These are phyloP conservation scores for Leccinum disarticulatum DNA, from an alignment of 768 basidiomycete genomes.

Conservation along the genomic window DNA sequence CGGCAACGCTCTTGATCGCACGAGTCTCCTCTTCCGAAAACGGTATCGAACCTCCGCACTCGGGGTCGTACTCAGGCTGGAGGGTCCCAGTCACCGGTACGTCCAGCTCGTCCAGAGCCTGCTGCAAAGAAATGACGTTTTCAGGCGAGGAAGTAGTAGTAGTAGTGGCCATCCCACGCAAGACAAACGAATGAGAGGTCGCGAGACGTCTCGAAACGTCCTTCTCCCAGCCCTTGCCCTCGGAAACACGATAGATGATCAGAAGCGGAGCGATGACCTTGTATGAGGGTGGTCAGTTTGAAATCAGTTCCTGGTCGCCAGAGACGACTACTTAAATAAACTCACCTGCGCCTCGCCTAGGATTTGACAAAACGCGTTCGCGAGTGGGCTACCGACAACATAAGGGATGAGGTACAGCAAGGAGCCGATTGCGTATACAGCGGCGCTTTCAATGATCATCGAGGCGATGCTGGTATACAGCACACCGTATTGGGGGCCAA, in stretches of 20 bases:
- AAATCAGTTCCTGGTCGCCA: neutral
- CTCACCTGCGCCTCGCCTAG: slow-evolving; percentile 32
- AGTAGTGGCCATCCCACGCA: slow-evolving; percentile 10
- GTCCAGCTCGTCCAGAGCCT: slow-evolving; percentile 1
- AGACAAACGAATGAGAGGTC: slow-evolving; percentile 1
- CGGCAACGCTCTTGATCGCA: too few species aligned
- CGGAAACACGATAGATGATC: slow-evolving; percentile 46
- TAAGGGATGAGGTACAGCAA: slow-evolving; percentile 34
- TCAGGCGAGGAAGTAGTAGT: neutral
- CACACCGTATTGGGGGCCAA: slow-evolving; percentile 26
- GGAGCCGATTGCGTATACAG: slow-evolving; percentile 33
- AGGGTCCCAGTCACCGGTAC: slow-evolving; percentile 19
- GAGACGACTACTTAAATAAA: neutral
- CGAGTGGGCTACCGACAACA: slow-evolving; percentile 20
- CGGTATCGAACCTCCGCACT: neutral
- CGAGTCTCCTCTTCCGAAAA: too few species aligned
- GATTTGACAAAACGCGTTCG: slow-evolving; percentile 30
- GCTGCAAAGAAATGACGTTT: neutral
- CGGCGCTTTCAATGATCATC: slow-evolving; percentile 35
- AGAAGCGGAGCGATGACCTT: slow-evolving; percentile 46
- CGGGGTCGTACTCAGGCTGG: neutral
- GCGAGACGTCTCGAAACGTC: slow-evolving; percentile 15
- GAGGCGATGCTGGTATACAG: slow-evolving; percentile 33
- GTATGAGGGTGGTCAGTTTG: neutral
- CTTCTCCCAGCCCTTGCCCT: slow-evolving; percentile 44